Conservation (phyloP, 345 rosid genomes). For the Diplotaxis tenuifolia region DNA sequence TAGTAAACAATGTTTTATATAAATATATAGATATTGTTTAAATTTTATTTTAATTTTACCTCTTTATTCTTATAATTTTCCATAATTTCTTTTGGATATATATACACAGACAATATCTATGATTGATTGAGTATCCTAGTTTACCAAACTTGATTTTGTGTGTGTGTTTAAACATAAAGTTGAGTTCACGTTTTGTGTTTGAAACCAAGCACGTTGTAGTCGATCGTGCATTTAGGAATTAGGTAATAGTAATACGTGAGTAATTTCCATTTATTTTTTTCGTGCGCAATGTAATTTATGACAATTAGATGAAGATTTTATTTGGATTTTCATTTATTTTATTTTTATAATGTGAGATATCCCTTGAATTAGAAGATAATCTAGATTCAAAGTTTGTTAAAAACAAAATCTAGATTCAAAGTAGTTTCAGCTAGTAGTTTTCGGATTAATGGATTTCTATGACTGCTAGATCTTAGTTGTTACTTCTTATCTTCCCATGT, state of each 20-base stretch:
- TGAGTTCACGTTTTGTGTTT: constrained; percentile 26
- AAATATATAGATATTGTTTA: constrained; percentile 5
- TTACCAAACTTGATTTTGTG: constrained; percentile 7
- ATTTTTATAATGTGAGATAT: constrained; percentile 1
- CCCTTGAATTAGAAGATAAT: constrained; percentile 14
- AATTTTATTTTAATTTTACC: neutral
- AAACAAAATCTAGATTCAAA: too few species aligned
- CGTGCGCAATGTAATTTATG: constrained; percentile 25
- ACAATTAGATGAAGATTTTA: constrained; percentile 24
- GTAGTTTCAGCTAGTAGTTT: too few species aligned
- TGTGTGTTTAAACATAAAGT: constrained; percentile 7
- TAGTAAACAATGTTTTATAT: constrained; percentile 8
- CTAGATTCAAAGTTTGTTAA: too few species aligned
- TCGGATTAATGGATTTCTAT: too few species aligned
- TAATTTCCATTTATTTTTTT: constrained; percentile 22
- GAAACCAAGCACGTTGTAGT: constrained; percentile 21
- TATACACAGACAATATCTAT: constrained; percentile 20
- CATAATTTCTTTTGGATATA: constrained; percentile 11
- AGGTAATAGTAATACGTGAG: constrained; percentile 13
- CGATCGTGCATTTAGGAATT: constrained; percentile 23
- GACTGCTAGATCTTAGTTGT: too few species aligned
- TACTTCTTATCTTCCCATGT: too few species aligned
- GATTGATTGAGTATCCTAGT: constrained; percentile 26
- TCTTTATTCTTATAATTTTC: neutral
- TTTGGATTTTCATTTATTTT: constrained; percentile 29